phyloP scores from a whole-genome alignment of 345 rosid species.

The Eucalyptus cladocalyx region DNA sequence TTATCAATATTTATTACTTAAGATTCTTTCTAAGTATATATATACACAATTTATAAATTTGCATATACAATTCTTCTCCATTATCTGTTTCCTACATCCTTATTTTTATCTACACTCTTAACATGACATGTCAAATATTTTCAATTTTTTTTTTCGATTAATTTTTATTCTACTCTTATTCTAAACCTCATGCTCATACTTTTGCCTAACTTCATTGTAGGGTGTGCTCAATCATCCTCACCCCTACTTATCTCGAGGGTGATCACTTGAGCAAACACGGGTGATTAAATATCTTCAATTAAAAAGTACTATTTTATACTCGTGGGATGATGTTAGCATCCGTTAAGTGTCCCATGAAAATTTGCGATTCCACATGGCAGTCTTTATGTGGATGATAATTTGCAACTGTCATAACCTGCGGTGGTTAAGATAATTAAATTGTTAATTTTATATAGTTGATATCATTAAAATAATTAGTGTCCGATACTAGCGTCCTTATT shows the following conservation, averaged over 20 bases:
- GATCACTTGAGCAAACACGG: too few species aligned
- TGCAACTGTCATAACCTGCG: neutral
- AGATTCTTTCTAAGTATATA: neutral
- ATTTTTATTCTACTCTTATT: too few species aligned
- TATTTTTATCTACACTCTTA: neutral
- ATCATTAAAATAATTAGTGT: neutral
- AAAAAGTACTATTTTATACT: neutral
- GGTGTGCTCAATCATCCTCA: too few species aligned
- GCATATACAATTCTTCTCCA: neutral
- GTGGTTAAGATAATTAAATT: neutral
- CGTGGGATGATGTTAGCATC: neutral
- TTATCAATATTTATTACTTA: neutral
- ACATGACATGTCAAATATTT: neutral
- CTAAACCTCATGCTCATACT: too few species aligned
- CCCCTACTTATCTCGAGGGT: accelerated
- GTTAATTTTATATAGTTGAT: neutral
- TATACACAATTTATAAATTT: neutral
- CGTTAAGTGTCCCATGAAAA: neutral
- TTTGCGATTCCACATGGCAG: neutral
- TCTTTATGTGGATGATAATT: neutral
- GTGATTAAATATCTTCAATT: neutral
- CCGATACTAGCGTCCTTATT: neutral
- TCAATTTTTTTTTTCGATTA: neutral
- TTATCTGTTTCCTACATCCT: neutral
- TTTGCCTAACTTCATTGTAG: too few species aligned